A percentile compares a stretch with the other conserved stretches of the same genome.
Conservation (phyloP, 2,329 filamentous ascomycete genomes). For the Teratosphaeria zuluensis region DNA sequence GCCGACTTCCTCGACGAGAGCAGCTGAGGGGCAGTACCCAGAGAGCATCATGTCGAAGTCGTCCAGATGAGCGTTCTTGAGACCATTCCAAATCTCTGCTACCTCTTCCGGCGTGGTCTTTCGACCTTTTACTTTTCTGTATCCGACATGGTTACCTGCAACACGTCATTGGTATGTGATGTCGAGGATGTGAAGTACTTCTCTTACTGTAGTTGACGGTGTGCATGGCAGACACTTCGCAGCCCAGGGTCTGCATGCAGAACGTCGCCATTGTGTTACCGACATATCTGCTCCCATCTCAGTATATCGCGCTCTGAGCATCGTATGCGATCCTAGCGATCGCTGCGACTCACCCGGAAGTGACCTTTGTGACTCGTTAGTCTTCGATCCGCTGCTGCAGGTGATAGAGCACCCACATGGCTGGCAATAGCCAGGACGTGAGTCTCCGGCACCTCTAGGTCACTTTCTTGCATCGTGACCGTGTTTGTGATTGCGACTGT, state of each 20-base stretch:
- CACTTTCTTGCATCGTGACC: constrained; percentile 10
- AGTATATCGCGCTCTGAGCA: not conserved
- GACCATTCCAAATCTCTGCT: constrained; percentile 69
- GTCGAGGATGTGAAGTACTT: not conserved
- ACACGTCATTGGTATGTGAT: not conserved
- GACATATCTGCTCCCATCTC: constrained; percentile 59
- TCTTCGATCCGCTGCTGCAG: constrained; percentile 10
- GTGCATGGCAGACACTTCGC: constrained; percentile 87
- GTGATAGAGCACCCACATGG: constrained; percentile 60
- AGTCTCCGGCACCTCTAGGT: constrained; percentile 45
- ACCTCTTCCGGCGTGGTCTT: constrained; percentile 76
- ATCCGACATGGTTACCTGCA: constrained; percentile 88
- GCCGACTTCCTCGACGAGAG: constrained; percentile 74
- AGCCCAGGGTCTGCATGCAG: constrained; percentile 85
- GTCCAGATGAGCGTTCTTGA: constrained; percentile 73
- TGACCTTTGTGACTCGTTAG: constrained; percentile 44
- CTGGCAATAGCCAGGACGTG: constrained; percentile 81
- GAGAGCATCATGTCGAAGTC: constrained; percentile 92
- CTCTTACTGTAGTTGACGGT: constrained; percentile 87
- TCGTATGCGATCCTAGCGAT: not conserved
- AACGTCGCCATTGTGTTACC: constrained; percentile 97
- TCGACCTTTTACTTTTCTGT: constrained; percentile 78
- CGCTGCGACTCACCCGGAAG: constrained; percentile 54
- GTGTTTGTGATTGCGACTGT: not conserved
- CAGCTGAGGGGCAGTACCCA: constrained; percentile 84